Conservation (phyloP, 2,329 filamentous ascomycete species). For the Aspergillus sp. region DNA sequence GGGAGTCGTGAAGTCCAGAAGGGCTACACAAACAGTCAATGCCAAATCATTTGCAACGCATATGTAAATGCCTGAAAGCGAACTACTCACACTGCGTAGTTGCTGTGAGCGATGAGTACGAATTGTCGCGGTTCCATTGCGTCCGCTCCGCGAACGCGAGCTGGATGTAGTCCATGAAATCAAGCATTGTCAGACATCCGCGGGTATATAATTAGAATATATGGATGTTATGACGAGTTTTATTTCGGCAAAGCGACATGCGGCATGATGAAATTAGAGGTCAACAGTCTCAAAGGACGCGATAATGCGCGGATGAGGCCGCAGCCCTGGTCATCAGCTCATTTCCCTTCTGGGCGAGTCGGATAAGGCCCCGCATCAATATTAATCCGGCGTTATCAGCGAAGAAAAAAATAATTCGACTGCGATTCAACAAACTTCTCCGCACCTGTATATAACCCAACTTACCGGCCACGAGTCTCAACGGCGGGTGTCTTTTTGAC, state of each 20-base stretch:
- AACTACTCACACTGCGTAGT: slow-evolving; percentile 69
- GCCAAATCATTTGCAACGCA: background rate
- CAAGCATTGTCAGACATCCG: slow-evolving; percentile 65
- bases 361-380: slow-evolving; percentile 40
- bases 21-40: slow-evolving; percentile 52
- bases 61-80: background rate
- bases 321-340: slow-evolving; percentile 28
- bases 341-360: slow-evolving; percentile 28
- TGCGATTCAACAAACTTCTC: slow-evolving; percentile 24
- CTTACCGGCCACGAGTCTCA: slow-evolving; percentile 1
- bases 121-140: slow-evolving; percentile 88
- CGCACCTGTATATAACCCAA: slow-evolving; percentile 16
- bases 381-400: slow-evolving; percentile 40
- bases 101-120: slow-evolving; percentile 80
- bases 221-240: background rate
- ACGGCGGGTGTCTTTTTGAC: background rate
- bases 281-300: background rate
- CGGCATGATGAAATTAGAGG: background rate
- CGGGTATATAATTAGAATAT: background rate
- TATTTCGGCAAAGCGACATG: background rate
- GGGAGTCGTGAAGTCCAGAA: slow-evolving; percentile 86
- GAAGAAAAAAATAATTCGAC: slow-evolving; percentile 36
- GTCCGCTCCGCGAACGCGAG: slow-evolving; percentile 84
- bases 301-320: slow-evolving; percentile 7
- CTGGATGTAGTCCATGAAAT: slow-evolving; percentile 97